A percentile compares a stretch with the other conserved stretches of the same genome.
phyloP scores from a whole-genome alignment of 352 stramenopile species.

The Pelagophyceae sp. region DNA sequence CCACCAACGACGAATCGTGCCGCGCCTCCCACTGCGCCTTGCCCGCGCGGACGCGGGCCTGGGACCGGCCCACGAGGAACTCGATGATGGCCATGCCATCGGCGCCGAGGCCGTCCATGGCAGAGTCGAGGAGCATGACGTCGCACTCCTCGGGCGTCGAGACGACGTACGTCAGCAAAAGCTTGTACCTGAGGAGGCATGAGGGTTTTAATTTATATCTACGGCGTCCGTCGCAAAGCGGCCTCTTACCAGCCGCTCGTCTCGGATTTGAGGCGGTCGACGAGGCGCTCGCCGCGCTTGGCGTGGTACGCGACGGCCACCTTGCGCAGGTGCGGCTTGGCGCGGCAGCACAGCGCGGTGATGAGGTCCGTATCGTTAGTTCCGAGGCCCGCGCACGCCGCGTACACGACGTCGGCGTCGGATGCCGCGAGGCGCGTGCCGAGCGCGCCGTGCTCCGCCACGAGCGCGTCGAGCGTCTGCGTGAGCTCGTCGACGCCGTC shows the following conservation, averaged over 20 bases:
- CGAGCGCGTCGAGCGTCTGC: background rate
- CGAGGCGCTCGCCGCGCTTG: background rate
- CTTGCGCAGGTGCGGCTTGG: background rate
- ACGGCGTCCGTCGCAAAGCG: too few relatives aligned
- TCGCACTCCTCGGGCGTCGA: background rate
- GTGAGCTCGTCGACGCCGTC: background rate
- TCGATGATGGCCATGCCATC: background rate
- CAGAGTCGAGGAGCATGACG: background rate
- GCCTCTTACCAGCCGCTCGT: background rate
- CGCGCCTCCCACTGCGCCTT: background rate
- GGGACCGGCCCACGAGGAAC: background rate
- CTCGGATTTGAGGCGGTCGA: background rate
- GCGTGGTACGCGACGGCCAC: background rate
- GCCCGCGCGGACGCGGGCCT: background rate
- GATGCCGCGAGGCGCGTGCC: background rate
- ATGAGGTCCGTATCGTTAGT: background rate
- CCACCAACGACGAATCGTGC: background rate
- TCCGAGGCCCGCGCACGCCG: background rate
- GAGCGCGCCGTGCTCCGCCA: background rate
- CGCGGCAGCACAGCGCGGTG: background rate
- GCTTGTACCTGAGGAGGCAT: too few relatives aligned
- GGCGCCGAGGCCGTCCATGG: conserved; percentile 4
- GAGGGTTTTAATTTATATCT: too few relatives aligned
- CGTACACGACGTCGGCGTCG: background rate
- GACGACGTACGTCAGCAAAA: background rate